Base-by-base conservation (phyloP, 164 flowering plant species). In the Vitis rupestris region DNA sequence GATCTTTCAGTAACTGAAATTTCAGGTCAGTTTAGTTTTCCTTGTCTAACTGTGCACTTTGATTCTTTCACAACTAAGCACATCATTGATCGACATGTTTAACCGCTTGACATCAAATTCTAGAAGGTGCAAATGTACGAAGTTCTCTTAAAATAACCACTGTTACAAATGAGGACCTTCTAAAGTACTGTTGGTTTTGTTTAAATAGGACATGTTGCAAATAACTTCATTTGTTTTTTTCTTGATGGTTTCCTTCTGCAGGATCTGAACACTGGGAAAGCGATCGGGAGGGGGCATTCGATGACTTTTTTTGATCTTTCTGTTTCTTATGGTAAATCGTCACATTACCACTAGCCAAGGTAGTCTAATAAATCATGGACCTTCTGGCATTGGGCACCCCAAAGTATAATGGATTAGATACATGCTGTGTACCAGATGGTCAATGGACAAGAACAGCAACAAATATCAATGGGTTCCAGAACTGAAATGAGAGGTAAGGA, bases 211-310 rank as follows among this genome's bases (percentile, higher is more conserved):
- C 47, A 30, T 52, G 13, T 66, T 68, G 48, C 54, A 65, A 70
- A 60, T 65, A 63, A 79, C 75, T 59, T 75, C 68, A 51, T 37
- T 37, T 80, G 62, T 49, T 67, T 59, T 68, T 68, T 61, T 70
- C 66, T 72, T 67, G 71, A 62, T 75, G 76, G 71, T 74, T 83
- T 79, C 71, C 47, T 74, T 80, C 66, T 86, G 86, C 89, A 89
- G 97, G 87, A 75, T 68, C 79, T 67, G 80, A 80, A 68, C 70
- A 79, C 63, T 79, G 82, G 80, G 84, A 79, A 72, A 79, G 74
- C 72, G 88, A 82, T 17, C 84, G 80, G 81, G 91, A 86, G 73
- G 89, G 87, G 80, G 88, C 85, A 53, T 89, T 91, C 71, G 94
- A 89, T 67, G 97, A 91, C 83, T 88, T 83, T 78, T 88, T 90